Conservation (phyloP, 345 rosid genomes). For the Aethionema arabicum region DNA sequence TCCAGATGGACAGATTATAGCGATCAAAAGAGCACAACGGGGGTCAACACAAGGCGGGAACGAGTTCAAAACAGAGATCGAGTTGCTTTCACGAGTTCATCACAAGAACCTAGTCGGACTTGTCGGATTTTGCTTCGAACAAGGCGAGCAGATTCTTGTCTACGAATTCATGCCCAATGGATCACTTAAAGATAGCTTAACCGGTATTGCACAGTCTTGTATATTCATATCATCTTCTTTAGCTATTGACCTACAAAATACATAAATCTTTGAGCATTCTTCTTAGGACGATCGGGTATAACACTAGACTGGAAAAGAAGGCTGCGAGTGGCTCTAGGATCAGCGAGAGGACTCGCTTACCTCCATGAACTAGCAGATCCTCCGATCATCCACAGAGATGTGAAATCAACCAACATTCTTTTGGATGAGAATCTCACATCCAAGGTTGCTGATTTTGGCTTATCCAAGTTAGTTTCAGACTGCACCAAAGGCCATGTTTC, state of each 20-base stretch:
- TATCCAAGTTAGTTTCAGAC: conserved; percentile 90
- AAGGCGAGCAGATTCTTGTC: conserved; percentile 86
- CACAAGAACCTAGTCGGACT: conserved; percentile 92
- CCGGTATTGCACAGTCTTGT: conserved; percentile 45
- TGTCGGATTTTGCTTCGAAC: conserved; percentile 88
- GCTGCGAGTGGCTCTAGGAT: conserved; percentile 80
- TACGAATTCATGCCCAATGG: conserved; percentile 90
- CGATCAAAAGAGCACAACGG: conserved; percentile 87
- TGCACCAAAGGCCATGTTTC: conserved; percentile 94
- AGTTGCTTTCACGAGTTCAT: conserved; percentile 91
- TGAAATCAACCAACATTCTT: conserved; percentile 84
- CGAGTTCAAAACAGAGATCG: conserved; percentile 97
- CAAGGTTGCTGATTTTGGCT: conserved; percentile 94
- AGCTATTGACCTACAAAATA: background rate
- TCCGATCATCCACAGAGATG: conserved; percentile 92
- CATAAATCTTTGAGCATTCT: background rate
- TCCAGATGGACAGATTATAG: conserved; percentile 67
- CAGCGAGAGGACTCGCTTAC: conserved; percentile 93
- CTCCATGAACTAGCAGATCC: conserved; percentile 96
- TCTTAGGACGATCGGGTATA: conserved; percentile 64
- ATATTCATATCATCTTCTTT: background rate
- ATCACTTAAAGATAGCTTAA: conserved; percentile 72
- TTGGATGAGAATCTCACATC: conserved; percentile 80
- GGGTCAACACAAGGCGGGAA: conserved; percentile 93
- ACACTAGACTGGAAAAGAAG: conserved; percentile 87